Conservation (phyloP, 164 flowering plant genomes). For the Tinospora cordifolia region DNA sequence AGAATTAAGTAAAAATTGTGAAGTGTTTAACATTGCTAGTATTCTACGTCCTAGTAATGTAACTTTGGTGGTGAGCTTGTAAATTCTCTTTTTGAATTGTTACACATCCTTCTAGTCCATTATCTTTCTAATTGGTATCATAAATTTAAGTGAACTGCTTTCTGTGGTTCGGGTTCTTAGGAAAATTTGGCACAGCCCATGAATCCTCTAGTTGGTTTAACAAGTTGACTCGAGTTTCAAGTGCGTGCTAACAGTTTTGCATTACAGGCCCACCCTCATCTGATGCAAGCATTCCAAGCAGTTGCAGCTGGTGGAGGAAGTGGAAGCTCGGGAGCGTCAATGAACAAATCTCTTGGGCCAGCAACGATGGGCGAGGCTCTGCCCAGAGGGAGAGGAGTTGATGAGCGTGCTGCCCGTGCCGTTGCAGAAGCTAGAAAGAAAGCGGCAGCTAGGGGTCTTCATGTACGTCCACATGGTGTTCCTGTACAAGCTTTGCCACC, state of each 20-base stretch:
- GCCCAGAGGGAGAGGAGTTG: constrained; percentile 80
- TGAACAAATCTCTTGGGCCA: constrained; percentile 48
- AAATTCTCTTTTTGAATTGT: too few species aligned
- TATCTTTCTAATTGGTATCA: too few species aligned
- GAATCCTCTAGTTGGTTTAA: too few species aligned
- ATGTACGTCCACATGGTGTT: constrained; percentile 59
- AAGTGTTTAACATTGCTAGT: too few species aligned
- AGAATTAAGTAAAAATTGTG: too few species aligned
- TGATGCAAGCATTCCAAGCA: constrained; percentile 81
- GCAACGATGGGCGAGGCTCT: constrained; percentile 47
- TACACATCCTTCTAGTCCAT: too few species aligned
- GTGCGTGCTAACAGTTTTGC: not conserved
- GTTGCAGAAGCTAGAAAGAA: constrained; percentile 79
- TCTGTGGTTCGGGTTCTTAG: too few species aligned
- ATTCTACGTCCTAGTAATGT: too few species aligned
- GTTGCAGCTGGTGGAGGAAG: constrained; percentile 67
- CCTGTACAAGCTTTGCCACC: constrained; percentile 67
- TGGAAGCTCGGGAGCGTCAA: constrained; percentile 30
- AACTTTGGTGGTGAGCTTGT: too few species aligned
- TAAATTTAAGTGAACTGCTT: too few species aligned
- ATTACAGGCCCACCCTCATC: constrained; percentile 66
- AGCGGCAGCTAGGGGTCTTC: constrained; percentile 80
- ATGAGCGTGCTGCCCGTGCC: constrained; percentile 86
- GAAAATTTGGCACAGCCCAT: too few species aligned
- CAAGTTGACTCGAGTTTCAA: too few species aligned